A percentile compares a stretch with the other conserved stretches of the same genome.
Conservation (phyloP, 2,329 filamentous ascomycete genomes). For the Thelonectria rubi region DNA sequence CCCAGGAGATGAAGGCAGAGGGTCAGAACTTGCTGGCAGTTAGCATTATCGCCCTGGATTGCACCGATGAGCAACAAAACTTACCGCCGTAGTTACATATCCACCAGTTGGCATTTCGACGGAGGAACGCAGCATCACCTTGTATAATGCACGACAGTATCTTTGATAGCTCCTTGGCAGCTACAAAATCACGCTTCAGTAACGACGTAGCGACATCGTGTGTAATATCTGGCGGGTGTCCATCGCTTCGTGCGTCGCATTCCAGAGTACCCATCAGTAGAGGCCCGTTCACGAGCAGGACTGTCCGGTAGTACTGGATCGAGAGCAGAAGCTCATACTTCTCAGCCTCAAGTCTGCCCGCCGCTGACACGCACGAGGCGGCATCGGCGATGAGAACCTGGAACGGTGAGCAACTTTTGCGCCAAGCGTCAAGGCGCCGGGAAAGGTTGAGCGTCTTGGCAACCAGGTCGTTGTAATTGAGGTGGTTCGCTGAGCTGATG, state of each 20-base stretch:
- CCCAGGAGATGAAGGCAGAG: conserved; percentile 41
- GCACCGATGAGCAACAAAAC: conserved; percentile 3
- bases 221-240: conserved; percentile 22
- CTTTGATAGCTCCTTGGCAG: conserved; percentile 30
- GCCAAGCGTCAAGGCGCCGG: conserved; percentile 31
- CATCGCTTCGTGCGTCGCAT: conserved; percentile 8
- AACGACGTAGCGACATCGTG: conserved; percentile 31
- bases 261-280: conserved; percentile 32
- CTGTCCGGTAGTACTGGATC: conserved; percentile 50
- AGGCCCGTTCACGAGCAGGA: conserved; percentile 14
- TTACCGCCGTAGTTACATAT: conserved; percentile 45
- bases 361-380: conserved; percentile 17
- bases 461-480: conserved; percentile 24
- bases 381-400: conserved; percentile 17
- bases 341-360: conserved; percentile 14
- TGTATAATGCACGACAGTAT: conserved; percentile 32
- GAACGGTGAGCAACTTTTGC: conserved; percentile 10
- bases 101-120: conserved; percentile 45
- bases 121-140: conserved; percentile 35
- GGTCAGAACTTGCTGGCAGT: conserved; percentile 44
- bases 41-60: background rate
- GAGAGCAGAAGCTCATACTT: conserved; percentile 49
- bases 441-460: conserved; percentile 33
- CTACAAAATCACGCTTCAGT: conserved; percentile 36
- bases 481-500: conserved; percentile 22